Conservation (phyloP, 306 rosid species). For the Dalbergia oliveri region DNA sequence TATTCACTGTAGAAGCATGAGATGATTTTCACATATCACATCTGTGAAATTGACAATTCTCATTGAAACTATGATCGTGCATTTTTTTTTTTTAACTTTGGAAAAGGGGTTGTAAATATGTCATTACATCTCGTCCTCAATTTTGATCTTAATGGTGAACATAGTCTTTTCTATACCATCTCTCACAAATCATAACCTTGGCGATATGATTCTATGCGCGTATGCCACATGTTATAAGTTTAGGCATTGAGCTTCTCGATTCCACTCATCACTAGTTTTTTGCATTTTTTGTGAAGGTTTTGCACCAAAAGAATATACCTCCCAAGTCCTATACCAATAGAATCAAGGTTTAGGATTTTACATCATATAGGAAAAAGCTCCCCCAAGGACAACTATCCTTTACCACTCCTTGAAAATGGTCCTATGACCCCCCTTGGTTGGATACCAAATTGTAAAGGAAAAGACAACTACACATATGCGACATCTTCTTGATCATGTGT, state of each 20-base stretch:
- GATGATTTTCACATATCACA: background rate
- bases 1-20: too few species aligned
- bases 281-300: background rate
- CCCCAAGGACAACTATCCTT: conserved; percentile 1
- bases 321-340: conserved; percentile 5
- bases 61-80: background rate
- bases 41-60: background rate
- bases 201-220: background rate
- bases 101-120: background rate
- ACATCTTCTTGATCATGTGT: background rate
- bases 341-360: background rate
- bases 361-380: background rate
- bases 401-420: conserved; percentile 31
- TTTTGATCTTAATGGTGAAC: background rate
- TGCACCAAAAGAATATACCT: background rate
- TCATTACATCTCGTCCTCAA: background rate
- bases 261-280: background rate
- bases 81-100: conserved; percentile 5
- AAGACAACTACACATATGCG: conserved; percentile 6
- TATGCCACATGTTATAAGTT: conserved; percentile 22
- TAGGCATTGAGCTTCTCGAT: background rate
- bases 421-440: background rate
- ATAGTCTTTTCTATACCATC: background rate
- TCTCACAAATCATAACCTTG: conserved; percentile 31
- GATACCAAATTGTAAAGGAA: conserved; percentile 29